A percentile compares a stretch with the other conserved stretches of the same genome.
phyloP scores from a whole-genome alignment of 352 stramenopile species.

The Pythium folliculosum region DNA sequence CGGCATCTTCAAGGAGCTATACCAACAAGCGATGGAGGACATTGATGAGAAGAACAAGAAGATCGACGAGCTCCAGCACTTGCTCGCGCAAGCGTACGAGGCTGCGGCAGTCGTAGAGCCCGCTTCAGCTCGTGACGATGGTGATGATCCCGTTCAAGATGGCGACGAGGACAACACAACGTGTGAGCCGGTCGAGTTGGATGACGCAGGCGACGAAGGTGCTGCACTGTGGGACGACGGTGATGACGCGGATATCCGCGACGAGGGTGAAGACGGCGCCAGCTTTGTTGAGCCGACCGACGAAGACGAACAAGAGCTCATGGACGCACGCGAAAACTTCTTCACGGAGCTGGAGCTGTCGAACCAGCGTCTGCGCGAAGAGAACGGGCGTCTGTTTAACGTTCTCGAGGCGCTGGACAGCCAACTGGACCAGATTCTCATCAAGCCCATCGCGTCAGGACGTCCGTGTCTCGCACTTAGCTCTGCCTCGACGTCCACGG shows the following conservation, averaged over 20 bases:
- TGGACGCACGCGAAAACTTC: constrained; percentile 3
- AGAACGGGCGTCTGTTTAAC: constrained; percentile 54
- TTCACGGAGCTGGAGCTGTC: constrained; percentile 38
- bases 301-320: constrained; percentile 14
- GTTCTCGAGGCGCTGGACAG: constrained; percentile 48
- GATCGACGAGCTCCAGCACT: constrained; percentile 61
- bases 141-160: background rate
- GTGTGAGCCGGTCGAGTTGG: constrained; percentile 3
- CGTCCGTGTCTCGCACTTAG: constrained; percentile 40
- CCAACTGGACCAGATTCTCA: constrained; percentile 48
- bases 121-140: background rate
- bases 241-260: background rate
- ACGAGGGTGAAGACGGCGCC: background rate
- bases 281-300: background rate
- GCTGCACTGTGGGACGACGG: background rate
- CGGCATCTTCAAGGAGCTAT: constrained; percentile 68
- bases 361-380: constrained; percentile 45
- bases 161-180: background rate
- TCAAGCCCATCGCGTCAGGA: constrained; percentile 41
- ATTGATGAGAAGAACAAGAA: constrained; percentile 70
- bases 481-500: background rate
- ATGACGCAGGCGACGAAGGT: background rate
- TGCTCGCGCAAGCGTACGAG: constrained; percentile 45
- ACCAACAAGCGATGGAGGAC: constrained; percentile 66
- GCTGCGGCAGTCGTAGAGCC: constrained; percentile 22